Evolutionary conservation across 495 filamentous ascomycete species (phyloP), one percentile per base, ranked within the genome.

Genomic region (Daldinia concentrica): DNA sequence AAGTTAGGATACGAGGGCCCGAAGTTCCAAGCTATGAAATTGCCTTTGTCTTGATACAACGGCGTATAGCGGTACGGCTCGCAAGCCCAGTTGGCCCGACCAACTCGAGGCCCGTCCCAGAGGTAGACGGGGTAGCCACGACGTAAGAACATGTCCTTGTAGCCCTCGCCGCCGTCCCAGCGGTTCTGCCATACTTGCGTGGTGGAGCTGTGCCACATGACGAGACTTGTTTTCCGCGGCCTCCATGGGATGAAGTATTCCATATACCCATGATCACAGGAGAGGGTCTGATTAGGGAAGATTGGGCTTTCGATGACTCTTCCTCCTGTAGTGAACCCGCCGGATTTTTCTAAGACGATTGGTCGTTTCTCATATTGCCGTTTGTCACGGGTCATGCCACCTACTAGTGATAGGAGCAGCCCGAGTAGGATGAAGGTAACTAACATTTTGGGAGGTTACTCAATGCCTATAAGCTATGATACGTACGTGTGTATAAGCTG

Each of bases 61-160:
- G 82, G 81, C 4, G 26, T 22, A 68, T 85, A 85, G 30, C 1
- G 69, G 15, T 75, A 79, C 4, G 70, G 51, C 27, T 78, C 74
- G 69, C 83, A 85, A n/a, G 68, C 76, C 80, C 79, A 85, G 61
- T 83, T 83, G 0, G 83, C 82, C 4, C 82, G 77, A 11, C 83
- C 82, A 7, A 85, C 77, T 1, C 80, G 78, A 0, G 83, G 82
- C 1, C 79, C 82, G 14, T 85, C 83, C 81, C 81, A 85, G 11
- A 84, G 78, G 64, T 80, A 83, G 32, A 85, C 82, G 19, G 82
- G 82, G 55, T 85, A 85, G 69, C 81, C 71, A 14, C 78, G 78
- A n/a, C 82, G 78, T 17, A 85, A 70, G 61, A 83, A 84, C 78
- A 78, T 81, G 74, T 85, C 83, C 71, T 84, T 84, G 76, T 79